Conservation (phyloP, 2,329 filamentous ascomycete genomes). For the Phialophora expanda region DNA sequence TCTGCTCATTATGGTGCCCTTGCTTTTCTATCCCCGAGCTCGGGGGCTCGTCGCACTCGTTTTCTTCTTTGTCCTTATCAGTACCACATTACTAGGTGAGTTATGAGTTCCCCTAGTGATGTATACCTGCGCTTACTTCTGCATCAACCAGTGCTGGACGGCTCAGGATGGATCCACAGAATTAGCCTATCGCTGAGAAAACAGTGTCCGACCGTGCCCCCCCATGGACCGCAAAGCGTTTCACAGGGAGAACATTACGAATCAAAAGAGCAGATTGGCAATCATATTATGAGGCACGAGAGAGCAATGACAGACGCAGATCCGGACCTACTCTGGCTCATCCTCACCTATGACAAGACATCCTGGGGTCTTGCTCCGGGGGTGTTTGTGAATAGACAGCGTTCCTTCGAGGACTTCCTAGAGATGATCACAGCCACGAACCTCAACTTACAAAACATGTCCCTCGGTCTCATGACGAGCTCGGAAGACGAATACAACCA, state of each 20-base stretch:
- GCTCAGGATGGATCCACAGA: background rate
- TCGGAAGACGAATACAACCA: background rate
- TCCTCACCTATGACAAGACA: background rate
- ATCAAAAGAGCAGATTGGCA: background rate
- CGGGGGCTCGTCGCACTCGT: background rate
- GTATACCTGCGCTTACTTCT: background rate
- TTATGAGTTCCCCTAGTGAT: background rate
- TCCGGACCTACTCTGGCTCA: background rate
- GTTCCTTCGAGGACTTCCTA: constrained; percentile 2
- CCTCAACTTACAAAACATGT: background rate
- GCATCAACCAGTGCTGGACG: background rate
- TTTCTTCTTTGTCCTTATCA: background rate
- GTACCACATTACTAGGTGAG: background rate
- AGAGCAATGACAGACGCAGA: background rate
- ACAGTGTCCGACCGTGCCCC: background rate
- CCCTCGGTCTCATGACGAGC: constrained; percentile 1
- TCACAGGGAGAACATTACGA: background rate
- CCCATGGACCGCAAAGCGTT: background rate
- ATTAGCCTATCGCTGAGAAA: background rate
- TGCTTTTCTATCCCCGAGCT: background rate
- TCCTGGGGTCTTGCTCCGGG: background rate
- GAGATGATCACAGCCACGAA: background rate
- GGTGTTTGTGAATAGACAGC: background rate
- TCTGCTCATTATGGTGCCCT: background rate
- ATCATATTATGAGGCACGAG: background rate